A percentile compares a stretch with the other conserved stretches of the same genome.
Evolutionary conservation across 1,284 basidiomycete species (phyloP).

Genomic region (Caloboletus inedulis): DNA sequence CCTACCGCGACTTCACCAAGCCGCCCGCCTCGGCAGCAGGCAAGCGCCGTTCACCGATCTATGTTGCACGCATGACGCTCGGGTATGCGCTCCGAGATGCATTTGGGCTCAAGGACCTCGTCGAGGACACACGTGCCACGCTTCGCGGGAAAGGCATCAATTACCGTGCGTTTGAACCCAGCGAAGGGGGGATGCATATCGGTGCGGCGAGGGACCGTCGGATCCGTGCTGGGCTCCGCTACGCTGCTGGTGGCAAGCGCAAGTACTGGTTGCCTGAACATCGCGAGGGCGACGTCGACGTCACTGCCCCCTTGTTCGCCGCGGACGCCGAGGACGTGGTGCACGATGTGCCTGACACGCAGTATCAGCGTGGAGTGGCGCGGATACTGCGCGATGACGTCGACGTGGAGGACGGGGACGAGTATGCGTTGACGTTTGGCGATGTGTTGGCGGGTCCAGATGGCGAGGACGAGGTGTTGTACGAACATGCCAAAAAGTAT

Average conservation of each 20-base stretch:
- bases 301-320: slow-evolving; percentile 74
- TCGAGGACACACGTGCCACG: slow-evolving; percentile 83
- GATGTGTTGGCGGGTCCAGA: slow-evolving; percentile 57
- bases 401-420: slow-evolving; percentile 36
- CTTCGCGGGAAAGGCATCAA: slow-evolving; percentile 88
- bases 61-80: slow-evolving; percentile 85
- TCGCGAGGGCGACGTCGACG: slow-evolving; percentile 42
- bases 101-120: slow-evolving; percentile 82
- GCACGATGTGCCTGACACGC: slow-evolving; percentile 59
- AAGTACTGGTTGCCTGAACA: slow-evolving; percentile 87
- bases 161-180: slow-evolving; percentile 94
- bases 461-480: slow-evolving; percentile 68
- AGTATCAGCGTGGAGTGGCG: slow-evolving; percentile 23
- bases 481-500: slow-evolving; percentile 64
- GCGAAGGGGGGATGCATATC: slow-evolving; percentile 88
- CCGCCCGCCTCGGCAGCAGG: slow-evolving; percentile 37
- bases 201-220: slow-evolving; percentile 79
- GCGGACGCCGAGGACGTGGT: slow-evolving; percentile 66
- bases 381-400: slow-evolving; percentile 23
- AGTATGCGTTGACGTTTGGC: slow-evolving; percentile 41
- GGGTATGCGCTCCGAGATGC: slow-evolving; percentile 86
- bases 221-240: slow-evolving; percentile 87
- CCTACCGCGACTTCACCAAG: slow-evolving; percentile 81
- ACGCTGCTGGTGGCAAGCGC: slow-evolving; percentile 80
- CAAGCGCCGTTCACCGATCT: slow-evolving; percentile 28